These are phyloP conservation scores for Globisporangium cederbergense DNA, from an alignment of 352 stramenopile genomes.

Conservation along the genomic window DNA sequence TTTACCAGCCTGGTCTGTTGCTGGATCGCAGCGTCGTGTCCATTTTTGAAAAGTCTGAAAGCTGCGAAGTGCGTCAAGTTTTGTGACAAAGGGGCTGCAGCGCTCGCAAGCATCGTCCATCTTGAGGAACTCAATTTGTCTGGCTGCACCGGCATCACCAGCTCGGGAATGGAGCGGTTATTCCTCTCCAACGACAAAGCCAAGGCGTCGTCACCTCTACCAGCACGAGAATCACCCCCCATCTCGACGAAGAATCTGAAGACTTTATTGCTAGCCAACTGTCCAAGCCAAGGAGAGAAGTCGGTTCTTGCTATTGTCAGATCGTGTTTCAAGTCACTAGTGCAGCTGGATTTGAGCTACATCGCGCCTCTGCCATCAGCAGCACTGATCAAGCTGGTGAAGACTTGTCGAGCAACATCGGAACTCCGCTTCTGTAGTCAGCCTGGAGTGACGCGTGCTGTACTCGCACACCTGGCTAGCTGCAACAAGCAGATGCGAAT, in stretches of 20 bases:
- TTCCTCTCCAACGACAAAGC: slow-evolving; percentile 34
- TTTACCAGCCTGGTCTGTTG: slow-evolving; percentile 56
- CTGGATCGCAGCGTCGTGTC: slow-evolving; percentile 63
- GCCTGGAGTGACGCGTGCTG: slow-evolving; percentile 32
- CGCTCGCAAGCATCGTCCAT: slow-evolving; percentile 43
- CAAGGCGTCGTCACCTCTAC: slow-evolving; percentile 2
- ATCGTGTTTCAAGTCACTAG: slow-evolving; percentile 28
- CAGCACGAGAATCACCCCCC: not conserved
- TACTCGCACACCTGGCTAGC: slow-evolving; percentile 49
- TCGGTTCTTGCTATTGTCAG: slow-evolving; percentile 29
- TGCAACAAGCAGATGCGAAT: slow-evolving; percentile 50
- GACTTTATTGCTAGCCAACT: slow-evolving; percentile 24
- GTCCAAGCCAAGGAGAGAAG: slow-evolving; percentile 27
- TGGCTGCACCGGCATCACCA: slow-evolving; percentile 38
- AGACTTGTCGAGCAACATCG: slow-evolving; percentile 23
- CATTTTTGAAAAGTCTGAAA: slow-evolving; percentile 44
- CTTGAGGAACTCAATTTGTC: slow-evolving; percentile 60
- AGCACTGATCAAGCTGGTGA: slow-evolving; percentile 38
- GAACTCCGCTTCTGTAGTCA: slow-evolving; percentile 37
- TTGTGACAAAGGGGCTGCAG: slow-evolving; percentile 53
- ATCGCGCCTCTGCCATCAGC: slow-evolving; percentile 23
- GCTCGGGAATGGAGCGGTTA: slow-evolving; percentile 41
- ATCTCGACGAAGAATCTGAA: slow-evolving; percentile 24
- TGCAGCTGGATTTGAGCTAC: slow-evolving; percentile 34
- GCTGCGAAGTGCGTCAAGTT: slow-evolving; percentile 36